Evolutionary conservation across 768 basidiomycete genomes (phyloP), one percentile per base, ranked within the genome.

Genomic region (Rhizopogon sp.): DNA sequence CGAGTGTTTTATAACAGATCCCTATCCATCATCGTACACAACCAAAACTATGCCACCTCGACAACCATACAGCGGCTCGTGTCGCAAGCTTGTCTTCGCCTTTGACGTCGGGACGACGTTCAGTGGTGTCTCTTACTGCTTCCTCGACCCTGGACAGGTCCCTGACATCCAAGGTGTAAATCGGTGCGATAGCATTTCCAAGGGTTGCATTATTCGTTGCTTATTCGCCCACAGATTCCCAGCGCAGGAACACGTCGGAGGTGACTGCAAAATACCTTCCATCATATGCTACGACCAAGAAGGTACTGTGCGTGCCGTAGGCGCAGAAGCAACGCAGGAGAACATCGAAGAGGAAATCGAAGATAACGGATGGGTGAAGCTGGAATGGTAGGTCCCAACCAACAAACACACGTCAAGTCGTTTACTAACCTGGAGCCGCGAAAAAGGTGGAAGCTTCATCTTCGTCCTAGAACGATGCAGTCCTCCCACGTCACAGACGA

Each of bases 81-180:
- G 60, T 31, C 73, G 74, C 39, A 74, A 74, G 54, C 66, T 82
- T 6, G 74, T 81, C 5, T 57, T 82, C 25, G 78, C 78, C 0
- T 77, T 82, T 39, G 81, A 82, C 53, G 63, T 82, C 2, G 81
- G 81, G 7, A 82, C 77, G 1, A 81, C 78, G 2, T 79, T 66
- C 45, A 80, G 79, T 35, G 78, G 78, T 3, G 68, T 81, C 8
- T 77, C 76, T 0, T 81, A 81, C 56, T 60, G 65, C 41, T 62
- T 70, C 39, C 68, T 70, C 16, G 60, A 62, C 47, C 68, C 69
- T 35, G 70, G 66, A 6, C 64, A 71, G 39, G 58, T 60, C 33
- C 66, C 66, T 2, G 41, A 62, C 33, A 43, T 63, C 37, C 56
- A 39, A 33, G 57, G 64, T 10, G 62, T 65, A 6, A 59, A 61